These are phyloP conservation scores for Jackrogersella minutella DNA, from an alignment of 495 filamentous ascomycete genomes.

Conservation along the genomic window DNA sequence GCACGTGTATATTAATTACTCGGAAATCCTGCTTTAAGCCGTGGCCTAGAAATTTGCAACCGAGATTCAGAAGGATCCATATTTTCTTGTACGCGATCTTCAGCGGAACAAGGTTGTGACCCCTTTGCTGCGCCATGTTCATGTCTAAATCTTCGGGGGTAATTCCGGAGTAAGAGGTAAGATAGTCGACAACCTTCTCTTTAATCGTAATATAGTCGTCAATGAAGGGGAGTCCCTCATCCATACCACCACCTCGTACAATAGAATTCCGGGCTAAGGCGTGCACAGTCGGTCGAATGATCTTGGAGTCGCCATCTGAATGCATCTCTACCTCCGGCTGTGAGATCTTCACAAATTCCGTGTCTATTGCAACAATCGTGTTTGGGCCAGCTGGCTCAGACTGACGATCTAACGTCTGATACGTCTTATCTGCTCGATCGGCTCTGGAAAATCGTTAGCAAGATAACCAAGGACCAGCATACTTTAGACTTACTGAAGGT, in stretches of 20 bases:
- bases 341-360: conserved; percentile 91
- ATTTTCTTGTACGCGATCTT: conserved; percentile 97
- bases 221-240: conserved; percentile 86
- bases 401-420: conserved; percentile 66
- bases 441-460: conserved; percentile 40
- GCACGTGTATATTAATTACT: conserved; percentile 96
- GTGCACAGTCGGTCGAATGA: conserved; percentile 82
- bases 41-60: conserved; percentile 93
- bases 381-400: conserved; percentile 72
- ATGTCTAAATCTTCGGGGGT: conserved; percentile 82
- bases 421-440: conserved; percentile 54
- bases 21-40: conserved; percentile 93
- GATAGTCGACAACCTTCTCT: conserved; percentile 93
- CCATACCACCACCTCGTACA: conserved; percentile 75
- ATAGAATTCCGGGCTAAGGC: conserved; percentile 90
- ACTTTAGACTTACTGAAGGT: conserved; percentile 64
- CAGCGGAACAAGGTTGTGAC: conserved; percentile 81
- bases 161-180: conserved; percentile 93
- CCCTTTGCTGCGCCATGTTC: conserved; percentile 61
- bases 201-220: conserved; percentile 95
- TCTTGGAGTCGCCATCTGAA: conserved; percentile 85
- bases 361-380: conserved; percentile 87
- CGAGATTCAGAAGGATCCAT: conserved; percentile 94
- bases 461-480: not conserved
- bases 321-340: conserved; percentile 93